Base-by-base conservation (phyloP, 768 basidiomycete genomes). In the Russula abietina region DNA sequence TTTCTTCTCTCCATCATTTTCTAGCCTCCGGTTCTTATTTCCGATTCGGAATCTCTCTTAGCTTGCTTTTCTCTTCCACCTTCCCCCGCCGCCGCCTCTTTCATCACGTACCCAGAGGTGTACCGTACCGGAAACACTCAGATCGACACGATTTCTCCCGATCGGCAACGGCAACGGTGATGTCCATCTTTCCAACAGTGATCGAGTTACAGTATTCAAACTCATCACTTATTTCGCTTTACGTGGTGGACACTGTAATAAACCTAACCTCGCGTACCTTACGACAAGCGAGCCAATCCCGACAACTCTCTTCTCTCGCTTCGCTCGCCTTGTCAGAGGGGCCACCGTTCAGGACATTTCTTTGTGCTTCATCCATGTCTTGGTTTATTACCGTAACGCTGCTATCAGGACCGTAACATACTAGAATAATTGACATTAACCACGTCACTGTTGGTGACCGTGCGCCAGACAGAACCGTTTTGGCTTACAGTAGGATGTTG, bases 101-200 rank as follows among this genome's bases (percentile, higher is more conserved):
- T 26, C 39, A 53, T 26, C 39, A 53, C 33, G 48, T 58, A 48
- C 16, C 16, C 24, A 26, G 19, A 32, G 36, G 11, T 22, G 24
- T 16, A 57, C n/a, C n/a, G n/a, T n/a, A n/a, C n/a, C n/a, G 50
- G 43, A 4, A 33, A 57, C 36, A 16, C 57, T 36, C 45, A 46
- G 62, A 63, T 63, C 57, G 62, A 63, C 62, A 52, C 26, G 57
- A 63, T 54, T 62, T 36, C 11, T 49, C 49, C 36, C 36, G 62
- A 59, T 63, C 57, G 62, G 62, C 52, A 52, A 63, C 33, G 41
- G 33, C 52, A 43, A 57, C 45, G 32, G 57, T 46, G 33, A 38
- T 30, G 43, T 3, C 30, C 11, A 30, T 43, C 55, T 46, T 19
- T 22, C 12, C 16, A 26, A 52, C 19, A 12, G n/a, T 52, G 32